phyloP scores from a whole-genome alignment of 345 rosid species.

The Bretschneidera sinensis region DNA sequence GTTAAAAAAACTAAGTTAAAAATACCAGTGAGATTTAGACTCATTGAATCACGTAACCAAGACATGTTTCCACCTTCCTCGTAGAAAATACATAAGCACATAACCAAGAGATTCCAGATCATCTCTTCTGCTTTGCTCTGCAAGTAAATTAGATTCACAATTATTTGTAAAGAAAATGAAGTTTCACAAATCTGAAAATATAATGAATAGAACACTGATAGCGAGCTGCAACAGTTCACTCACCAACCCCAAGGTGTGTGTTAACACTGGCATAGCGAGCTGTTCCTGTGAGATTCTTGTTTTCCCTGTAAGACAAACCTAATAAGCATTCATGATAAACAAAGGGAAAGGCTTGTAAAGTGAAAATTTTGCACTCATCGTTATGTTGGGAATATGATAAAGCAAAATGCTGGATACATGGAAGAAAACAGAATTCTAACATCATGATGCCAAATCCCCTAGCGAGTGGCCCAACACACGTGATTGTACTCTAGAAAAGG shows the following conservation, averaged over 20 bases:
- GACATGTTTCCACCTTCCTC: constrained; percentile 71
- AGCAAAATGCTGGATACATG: background rate
- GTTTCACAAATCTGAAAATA: background rate
- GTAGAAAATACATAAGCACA: constrained; percentile 92
- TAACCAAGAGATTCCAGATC: constrained; percentile 98
- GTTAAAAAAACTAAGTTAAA: constrained; percentile 10
- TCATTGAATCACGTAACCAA: constrained; percentile 3
- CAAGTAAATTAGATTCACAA: constrained; percentile 15
- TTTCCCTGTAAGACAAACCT: constrained; percentile 56
- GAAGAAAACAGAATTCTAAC: too few species aligned
- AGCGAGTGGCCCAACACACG: background rate
- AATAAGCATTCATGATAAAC: constrained; percentile 3
- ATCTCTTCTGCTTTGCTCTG: constrained; percentile 99
- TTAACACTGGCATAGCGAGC: constrained; percentile 97
- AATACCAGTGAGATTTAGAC: background rate
- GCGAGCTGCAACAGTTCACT: constrained; percentile 20
- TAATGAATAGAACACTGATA: background rate
- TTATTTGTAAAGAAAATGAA: constrained; percentile 1
- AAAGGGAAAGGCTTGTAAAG: background rate
- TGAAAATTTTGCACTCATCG: background rate
- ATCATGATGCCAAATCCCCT: background rate
- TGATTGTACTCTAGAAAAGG: background rate
- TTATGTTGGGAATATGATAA: background rate
- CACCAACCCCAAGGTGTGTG: constrained; percentile 96
- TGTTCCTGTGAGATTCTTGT: constrained; percentile 97